phyloP scores from a whole-genome alignment of 2,329 filamentous ascomycete genomes.

The Diaporthe aspalathi region DNA sequence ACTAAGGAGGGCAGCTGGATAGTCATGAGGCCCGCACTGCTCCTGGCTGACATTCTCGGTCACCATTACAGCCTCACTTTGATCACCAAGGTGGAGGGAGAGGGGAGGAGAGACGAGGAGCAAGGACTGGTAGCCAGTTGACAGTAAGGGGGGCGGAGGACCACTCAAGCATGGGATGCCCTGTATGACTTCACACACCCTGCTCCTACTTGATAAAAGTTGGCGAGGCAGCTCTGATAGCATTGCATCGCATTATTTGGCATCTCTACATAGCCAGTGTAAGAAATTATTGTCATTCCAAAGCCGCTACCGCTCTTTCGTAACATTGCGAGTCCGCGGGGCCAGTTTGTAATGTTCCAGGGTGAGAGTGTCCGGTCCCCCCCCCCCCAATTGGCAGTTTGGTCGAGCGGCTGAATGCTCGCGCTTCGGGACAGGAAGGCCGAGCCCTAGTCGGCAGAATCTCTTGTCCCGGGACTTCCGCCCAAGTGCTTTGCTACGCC shows the following conservation, averaged over 20 bases:
- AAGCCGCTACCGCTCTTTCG: not conserved
- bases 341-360: not conserved
- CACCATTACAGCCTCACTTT: not conserved
- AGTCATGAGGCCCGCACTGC: not conserved
- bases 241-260: conserved; percentile 20
- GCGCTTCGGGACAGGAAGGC: conserved; percentile 25
- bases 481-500: not conserved
- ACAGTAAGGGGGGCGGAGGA: not conserved
- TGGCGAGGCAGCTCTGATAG: conserved; percentile 26
- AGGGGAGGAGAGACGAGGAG: not conserved
- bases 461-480: conserved; percentile 15
- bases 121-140: not conserved
- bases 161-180: not conserved
- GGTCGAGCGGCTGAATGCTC: conserved; percentile 24
- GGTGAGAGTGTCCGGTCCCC: conserved; percentile 22
- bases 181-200: not conserved
- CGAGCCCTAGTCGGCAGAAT: not conserved
- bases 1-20: conserved; percentile 61
- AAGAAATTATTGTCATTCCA: conserved; percentile 18
- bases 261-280: conserved; percentile 17
- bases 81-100: not conserved
- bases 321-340: not conserved
- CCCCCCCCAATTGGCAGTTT: not conserved
- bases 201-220: conserved; percentile 2
- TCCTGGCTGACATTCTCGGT: not conserved